Evolutionary conservation across 345 rosid genomes (phyloP).

Genomic region (Bruguiera gymnorhiza): DNA sequence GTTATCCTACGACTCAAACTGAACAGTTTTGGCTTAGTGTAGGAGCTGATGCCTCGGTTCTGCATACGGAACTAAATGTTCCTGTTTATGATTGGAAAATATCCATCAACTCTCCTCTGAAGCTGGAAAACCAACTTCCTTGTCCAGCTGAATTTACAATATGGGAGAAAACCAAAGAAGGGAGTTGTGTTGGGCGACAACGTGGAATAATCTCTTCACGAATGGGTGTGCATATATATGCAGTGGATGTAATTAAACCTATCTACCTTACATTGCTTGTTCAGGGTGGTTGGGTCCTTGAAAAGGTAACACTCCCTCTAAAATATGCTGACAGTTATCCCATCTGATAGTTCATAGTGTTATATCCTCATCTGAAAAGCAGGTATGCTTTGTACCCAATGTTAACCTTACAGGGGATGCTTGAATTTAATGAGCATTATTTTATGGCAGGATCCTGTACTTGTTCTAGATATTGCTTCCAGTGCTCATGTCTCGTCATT

Average conservation of each 20-base stretch:
- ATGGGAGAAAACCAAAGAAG: conserved; percentile 82
- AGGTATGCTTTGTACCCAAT: conserved; percentile 1
- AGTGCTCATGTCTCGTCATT: conserved; percentile 69
- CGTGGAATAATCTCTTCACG: conserved; percentile 62
- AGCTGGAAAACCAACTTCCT: conserved; percentile 93
- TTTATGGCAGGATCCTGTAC: conserved; percentile 69
- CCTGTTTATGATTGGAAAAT: conserved; percentile 98
- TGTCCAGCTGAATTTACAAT: conserved; percentile 79
- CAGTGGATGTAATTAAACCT: conserved; percentile 71
- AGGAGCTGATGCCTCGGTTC: conserved; percentile 85
- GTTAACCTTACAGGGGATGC: neutral
- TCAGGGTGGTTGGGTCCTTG: conserved; percentile 91
- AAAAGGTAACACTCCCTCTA: conserved; percentile 53
- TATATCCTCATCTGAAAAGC: conserved; percentile 6
- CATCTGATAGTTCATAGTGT: conserved; percentile 3
- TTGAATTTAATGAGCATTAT: conserved; percentile 1
- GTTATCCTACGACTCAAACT: conserved; percentile 51
- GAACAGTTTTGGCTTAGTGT: conserved; percentile 84
- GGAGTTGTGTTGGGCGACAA: conserved; percentile 59
- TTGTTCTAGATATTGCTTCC: conserved; percentile 73
- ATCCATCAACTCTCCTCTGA: conserved; percentile 79
- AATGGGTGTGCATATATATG: conserved; percentile 55
- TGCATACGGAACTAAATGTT: conserved; percentile 80
- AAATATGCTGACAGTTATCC: neutral
- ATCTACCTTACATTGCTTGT: conserved; percentile 68